Evolutionary conservation across 495 filamentous ascomycete genomes (phyloP).

Genomic region (Lepidopterella palustris): DNA sequence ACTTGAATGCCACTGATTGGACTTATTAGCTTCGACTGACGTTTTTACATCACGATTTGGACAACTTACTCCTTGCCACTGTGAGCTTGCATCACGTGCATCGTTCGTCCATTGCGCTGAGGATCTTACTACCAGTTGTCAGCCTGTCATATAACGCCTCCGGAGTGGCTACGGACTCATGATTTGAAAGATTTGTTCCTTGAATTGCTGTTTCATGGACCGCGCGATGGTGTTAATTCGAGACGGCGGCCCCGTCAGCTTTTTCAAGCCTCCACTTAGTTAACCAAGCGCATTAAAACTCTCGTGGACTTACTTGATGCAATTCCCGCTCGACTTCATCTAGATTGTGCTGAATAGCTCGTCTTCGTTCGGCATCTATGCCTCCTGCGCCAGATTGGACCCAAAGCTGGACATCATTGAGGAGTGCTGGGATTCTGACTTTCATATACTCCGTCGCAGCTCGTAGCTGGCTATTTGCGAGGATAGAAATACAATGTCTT

Average conservation of each 20-base stretch:
- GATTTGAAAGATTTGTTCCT: not conserved
- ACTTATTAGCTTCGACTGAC: not conserved
- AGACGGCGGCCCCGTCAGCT: slow-evolving; percentile 18
- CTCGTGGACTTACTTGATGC: slow-evolving; percentile 13
- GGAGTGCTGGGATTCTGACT: slow-evolving; percentile 33
- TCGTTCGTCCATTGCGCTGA: slow-evolving; percentile 13
- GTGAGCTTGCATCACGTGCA: slow-evolving; percentile 19
- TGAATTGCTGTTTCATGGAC: slow-evolving; percentile 4
- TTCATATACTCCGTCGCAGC: slow-evolving; percentile 32
- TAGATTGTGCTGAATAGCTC: slow-evolving; percentile 26
- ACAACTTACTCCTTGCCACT: slow-evolving; percentile 28
- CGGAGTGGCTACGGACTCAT: slow-evolving; percentile 10
- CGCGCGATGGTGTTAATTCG: slow-evolving; percentile 1
- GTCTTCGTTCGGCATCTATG: slow-evolving; percentile 33
- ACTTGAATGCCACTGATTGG: slow-evolving; percentile 9
- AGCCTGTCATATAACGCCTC: not conserved
- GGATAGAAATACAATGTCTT: slow-evolving; percentile 35
- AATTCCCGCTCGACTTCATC: slow-evolving; percentile 24
- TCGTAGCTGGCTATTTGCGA: slow-evolving; percentile 36
- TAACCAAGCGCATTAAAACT: not conserved
- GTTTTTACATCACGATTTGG: not conserved
- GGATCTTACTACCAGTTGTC: slow-evolving; percentile 4
- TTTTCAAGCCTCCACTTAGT: not conserved
- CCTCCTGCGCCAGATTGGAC: slow-evolving; percentile 37
- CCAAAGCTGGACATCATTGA: slow-evolving; percentile 38